A percentile compares a stretch with the other conserved stretches of the same genome.
These are phyloP conservation scores for Coemansia sp. DNA, from an alignment of 192 early-diverging fungal genomes.

Conservation along the genomic window DNA sequence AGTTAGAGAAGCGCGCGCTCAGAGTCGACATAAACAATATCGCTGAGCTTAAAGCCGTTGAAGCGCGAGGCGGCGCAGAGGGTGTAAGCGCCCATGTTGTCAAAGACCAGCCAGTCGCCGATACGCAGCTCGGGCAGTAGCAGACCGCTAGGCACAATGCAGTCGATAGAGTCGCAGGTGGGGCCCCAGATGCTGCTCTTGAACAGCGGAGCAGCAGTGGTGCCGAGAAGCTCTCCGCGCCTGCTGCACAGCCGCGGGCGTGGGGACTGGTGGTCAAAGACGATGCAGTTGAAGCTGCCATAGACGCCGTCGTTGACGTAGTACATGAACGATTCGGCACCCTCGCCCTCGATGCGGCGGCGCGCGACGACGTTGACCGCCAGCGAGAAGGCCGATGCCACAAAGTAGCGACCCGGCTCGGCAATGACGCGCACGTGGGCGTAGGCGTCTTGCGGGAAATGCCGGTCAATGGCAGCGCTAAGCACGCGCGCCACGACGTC, in stretches of 20 bases:
- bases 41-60: constrained; percentile 86
- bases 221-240: constrained; percentile 48
- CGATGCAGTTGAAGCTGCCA: constrained; percentile 97
- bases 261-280: constrained; percentile 92
- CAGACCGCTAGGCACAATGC: constrained; percentile 65
- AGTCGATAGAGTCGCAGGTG: constrained; percentile 99
- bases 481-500: constrained; percentile 79
- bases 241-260: constrained; percentile 68
- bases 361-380: constrained; percentile 94
- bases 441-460: constrained; percentile 66
- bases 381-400: constrained; percentile 89
- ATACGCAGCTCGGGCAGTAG: constrained; percentile 81
- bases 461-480: constrained; percentile 72
- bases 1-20: constrained; percentile 28
- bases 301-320: constrained; percentile 99
- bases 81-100: constrained; percentile 98
- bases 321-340: constrained; percentile 64
- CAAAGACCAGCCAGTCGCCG: constrained; percentile 96
- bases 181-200: constrained; percentile 91
- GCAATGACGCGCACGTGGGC: constrained; percentile 88
- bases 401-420: constrained; percentile 98
- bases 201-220: constrained; percentile 12
- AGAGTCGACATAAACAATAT: constrained; percentile 87
- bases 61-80: constrained; percentile 85
- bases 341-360: constrained; percentile 67